These are phyloP conservation scores for Ophiocytium majus DNA, from an alignment of 352 stramenopile species.

Conservation along the genomic window DNA sequence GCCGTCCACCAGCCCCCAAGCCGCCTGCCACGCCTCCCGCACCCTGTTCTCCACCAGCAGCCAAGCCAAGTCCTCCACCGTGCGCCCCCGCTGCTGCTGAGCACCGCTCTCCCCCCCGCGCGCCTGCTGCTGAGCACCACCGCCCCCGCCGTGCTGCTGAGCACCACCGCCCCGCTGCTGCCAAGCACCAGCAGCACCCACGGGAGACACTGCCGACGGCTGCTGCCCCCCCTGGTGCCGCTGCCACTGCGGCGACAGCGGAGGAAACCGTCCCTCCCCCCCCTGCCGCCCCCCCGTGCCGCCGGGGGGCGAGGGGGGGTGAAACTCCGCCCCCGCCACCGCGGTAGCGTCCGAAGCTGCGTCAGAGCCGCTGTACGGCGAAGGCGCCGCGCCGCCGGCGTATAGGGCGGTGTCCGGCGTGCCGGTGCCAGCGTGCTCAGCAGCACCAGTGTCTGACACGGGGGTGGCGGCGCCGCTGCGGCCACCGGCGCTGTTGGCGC, in stretches of 20 bases:
- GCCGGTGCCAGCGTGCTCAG: background rate
- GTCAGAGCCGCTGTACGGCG: background rate
- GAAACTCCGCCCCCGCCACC: background rate
- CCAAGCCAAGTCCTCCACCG: background rate
- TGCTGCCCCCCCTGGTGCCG: background rate
- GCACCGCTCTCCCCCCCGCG: too few species aligned
- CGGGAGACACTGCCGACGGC: background rate
- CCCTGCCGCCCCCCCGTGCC: background rate
- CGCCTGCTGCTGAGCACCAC: too few species aligned
- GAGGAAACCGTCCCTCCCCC: background rate
- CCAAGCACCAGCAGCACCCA: too few species aligned
- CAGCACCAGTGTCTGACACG: too few species aligned
- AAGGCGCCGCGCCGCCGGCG: background rate
- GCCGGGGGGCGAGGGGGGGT: background rate
- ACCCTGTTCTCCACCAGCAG: background rate
- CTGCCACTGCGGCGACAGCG: background rate
- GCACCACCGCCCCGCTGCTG: too few species aligned
- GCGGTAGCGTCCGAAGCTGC: background rate
- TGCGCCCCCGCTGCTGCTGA: too few species aligned
- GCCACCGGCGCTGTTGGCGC: too few species aligned
- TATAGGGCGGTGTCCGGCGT: background rate
- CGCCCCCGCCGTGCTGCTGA: too few species aligned
- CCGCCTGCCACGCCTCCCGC: background rate
- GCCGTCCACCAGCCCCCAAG: background rate
- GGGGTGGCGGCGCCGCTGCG: too few species aligned